phyloP scores from a whole-genome alignment of 306 rosid genomes.

The Castanospermum australe region DNA sequence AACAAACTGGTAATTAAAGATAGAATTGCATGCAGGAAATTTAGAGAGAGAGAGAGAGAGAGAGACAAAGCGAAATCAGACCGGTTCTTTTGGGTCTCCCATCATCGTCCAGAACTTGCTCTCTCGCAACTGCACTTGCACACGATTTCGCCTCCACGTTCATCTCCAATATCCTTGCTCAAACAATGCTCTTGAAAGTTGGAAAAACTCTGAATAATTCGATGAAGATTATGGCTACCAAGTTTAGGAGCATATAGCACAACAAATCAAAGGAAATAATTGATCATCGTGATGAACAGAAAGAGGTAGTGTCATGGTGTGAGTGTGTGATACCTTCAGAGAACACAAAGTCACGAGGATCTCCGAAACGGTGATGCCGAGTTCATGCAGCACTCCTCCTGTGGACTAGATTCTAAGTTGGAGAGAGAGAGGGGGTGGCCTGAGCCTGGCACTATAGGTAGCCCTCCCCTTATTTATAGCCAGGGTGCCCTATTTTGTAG shows the following conservation, averaged over 20 bases:
- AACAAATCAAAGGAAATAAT: too few species aligned
- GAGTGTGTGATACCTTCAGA: too few species aligned
- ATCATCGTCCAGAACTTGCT: constrained; percentile 37
- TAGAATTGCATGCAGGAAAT: neutral
- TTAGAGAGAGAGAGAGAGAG: neutral
- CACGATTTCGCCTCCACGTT: neutral
- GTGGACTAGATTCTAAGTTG: too few species aligned
- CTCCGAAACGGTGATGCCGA: too few species aligned
- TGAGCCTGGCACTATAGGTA: too few species aligned
- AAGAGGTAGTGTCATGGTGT: too few species aligned
- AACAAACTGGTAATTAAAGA: neutral
- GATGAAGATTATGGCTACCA: neutral
- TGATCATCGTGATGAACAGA: too few species aligned
- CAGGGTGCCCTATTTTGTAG: too few species aligned
- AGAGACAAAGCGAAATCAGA: neutral
- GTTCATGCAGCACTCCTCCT: too few species aligned
- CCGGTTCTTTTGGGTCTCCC: constrained; percentile 43
- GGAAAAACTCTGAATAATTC: neutral
- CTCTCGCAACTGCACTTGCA: neutral
- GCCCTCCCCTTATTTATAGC: too few species aligned
- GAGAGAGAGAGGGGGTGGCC: too few species aligned
- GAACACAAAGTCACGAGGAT: too few species aligned
- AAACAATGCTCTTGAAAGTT: neutral
- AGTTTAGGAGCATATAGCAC: neutral
- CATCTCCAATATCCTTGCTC: neutral